A percentile compares a stretch with the other conserved stretches of the same genome.
Evolutionary conservation across 2,329 filamentous ascomycete species (phyloP).

Genomic region (Plectosphaerella sp.): DNA sequence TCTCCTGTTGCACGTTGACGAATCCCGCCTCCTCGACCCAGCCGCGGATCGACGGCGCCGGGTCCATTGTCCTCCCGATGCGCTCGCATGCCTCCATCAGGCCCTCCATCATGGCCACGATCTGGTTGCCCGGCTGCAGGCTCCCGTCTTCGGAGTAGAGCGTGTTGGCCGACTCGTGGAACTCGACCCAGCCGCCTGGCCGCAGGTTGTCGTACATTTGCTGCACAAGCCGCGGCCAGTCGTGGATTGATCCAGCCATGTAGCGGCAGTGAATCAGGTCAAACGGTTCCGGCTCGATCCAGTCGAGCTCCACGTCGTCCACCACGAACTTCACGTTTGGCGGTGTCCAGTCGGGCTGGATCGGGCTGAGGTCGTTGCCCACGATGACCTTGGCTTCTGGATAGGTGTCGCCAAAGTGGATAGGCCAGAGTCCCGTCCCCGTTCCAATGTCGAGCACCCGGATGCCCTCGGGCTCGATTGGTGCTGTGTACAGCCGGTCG

Average conservation of each 20-base stretch:
- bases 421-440: constrained; percentile 26
- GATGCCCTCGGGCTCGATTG: constrained; percentile 1
- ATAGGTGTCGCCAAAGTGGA: constrained; percentile 29
- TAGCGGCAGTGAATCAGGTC: constrained; percentile 16
- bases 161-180: constrained; percentile 5
- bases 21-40: constrained; percentile 25
- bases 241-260: constrained; percentile 19
- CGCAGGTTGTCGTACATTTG: constrained; percentile 4
- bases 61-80: constrained; percentile 23
- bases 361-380: constrained; percentile 24
- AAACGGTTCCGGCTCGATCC: constrained; percentile 1
- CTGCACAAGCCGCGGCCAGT: constrained; percentile 19
- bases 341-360: constrained; percentile 42
- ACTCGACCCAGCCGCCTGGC: constrained; percentile 6
- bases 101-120: constrained; percentile 14
- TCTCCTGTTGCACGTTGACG: constrained; percentile 18
- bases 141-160: constrained; percentile 4
- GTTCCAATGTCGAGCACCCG: constrained; percentile 17
- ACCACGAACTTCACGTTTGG: constrained; percentile 73
- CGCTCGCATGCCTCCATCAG: constrained; percentile 18
- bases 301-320: constrained; percentile 49
- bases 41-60: constrained; percentile 14
- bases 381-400: constrained; percentile 22
- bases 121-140: constrained; percentile 1
- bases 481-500: constrained; percentile 13